Evolutionary conservation across 768 basidiomycete genomes (phyloP).

Genomic region (Lentinula aciculospora): DNA sequence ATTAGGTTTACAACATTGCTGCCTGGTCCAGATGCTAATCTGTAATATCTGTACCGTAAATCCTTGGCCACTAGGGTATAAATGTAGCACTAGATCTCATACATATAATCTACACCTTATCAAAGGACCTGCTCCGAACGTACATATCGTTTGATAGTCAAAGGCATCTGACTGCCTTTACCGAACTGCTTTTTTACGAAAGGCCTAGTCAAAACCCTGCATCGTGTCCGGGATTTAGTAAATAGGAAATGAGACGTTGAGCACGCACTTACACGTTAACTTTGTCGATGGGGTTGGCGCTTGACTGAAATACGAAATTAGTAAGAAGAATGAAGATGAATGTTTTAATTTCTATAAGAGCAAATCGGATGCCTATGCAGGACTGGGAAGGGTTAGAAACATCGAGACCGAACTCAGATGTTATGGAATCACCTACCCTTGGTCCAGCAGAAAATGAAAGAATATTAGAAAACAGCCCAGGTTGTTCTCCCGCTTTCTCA

Average conservation of each 20-base stretch:
- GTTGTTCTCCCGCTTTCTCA: conserved; percentile 56
- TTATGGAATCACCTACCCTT: conserved; percentile 42
- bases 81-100: background rate
- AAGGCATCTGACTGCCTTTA: conserved; percentile 59
- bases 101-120: background rate
- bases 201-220: conserved; percentile 60
- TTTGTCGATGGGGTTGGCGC: conserved; percentile 47
- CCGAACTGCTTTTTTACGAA: conserved; percentile 48
- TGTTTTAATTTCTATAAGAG: conserved; percentile 78
- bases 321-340: conserved; percentile 68
- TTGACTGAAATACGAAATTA: conserved; percentile 55
- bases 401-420: background rate
- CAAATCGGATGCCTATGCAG: conserved; percentile 79
- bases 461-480: conserved; percentile 67
- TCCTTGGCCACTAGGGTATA: background rate
- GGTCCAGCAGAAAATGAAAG: conserved; percentile 80
- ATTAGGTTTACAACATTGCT: background rate
- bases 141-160: conserved; percentile 35
- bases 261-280: conserved; percentile 52
- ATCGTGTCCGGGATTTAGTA: background rate
- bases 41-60: background rate
- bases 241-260: background rate
- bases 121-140: background rate
- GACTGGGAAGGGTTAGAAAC: conserved; percentile 41
- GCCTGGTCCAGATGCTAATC: background rate